phyloP scores from a whole-genome alignment of 129 eudicot genomes.

The carrot (Daucus carota) region DH1_v3.0 NC_030381.2:46608501-46609000 shows the following conservation, averaged over 20 bases:
- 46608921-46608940: conserved; percentile 54
- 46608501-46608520: conserved; percentile 54
- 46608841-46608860: neutral
- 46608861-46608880: conserved; percentile 41
- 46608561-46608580: conserved; percentile 47
- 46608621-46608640: neutral
- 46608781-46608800: neutral
- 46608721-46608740: conserved; percentile 86
- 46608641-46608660: neutral
- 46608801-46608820: neutral
- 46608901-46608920: conserved; percentile 33
- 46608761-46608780: conserved; percentile 48
- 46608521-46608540: conserved; percentile 46
- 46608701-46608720: conserved; percentile 87
- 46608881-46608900: conserved; percentile 36
- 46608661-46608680: neutral
- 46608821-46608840: neutral
- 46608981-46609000: conserved; percentile 36
- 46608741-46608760: conserved; percentile 48
- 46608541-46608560: conserved; percentile 36
- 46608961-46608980: conserved; percentile 88
- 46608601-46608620: conserved; percentile 59
- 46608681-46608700: conserved; percentile 49
- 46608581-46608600: conserved; percentile 89
- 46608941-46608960: conserved; percentile 90